These are phyloP conservation scores for Colletotrichum tofieldiae DNA, from an alignment of 2,329 filamentous ascomycete genomes.

Conservation along the genomic window DNA sequence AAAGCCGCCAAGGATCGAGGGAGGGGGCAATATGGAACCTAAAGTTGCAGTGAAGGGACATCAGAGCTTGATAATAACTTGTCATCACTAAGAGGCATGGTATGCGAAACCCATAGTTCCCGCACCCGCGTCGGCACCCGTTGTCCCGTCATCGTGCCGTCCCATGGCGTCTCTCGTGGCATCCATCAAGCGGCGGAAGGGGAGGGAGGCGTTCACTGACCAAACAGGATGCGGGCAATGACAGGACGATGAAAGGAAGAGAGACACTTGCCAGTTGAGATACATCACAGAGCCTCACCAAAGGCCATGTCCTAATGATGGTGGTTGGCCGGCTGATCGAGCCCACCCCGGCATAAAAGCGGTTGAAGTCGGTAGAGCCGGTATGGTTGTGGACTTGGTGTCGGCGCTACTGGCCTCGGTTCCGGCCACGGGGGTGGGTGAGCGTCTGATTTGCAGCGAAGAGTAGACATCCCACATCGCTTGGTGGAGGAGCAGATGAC, in stretches of 20 bases:
- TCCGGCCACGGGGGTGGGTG: neutral
- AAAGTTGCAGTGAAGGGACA: constrained; percentile 3
- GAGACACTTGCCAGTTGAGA: neutral
- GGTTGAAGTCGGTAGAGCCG: neutral
- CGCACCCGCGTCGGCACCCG: constrained; percentile 2
- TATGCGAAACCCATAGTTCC: neutral
- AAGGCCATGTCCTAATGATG: no score
- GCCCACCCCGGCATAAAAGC: neutral
- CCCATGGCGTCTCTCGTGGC: constrained; percentile 6
- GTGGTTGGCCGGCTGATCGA: constrained; percentile 1
- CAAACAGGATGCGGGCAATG: neutral
- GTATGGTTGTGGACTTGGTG: neutral
- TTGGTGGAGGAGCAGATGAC: neutral
- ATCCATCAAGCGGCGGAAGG: neutral
- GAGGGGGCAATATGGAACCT: neutral
- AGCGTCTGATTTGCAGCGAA: neutral
- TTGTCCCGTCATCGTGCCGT: constrained; percentile 20
- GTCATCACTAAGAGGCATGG: neutral
- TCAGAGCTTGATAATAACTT: neutral
- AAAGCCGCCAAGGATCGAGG: neutral
- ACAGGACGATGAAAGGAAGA: neutral
- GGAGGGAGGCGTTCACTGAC: neutral
- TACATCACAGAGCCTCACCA: neutral
- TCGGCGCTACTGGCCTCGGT: neutral
- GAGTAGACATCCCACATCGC: neutral